Base-by-base conservation (phyloP, 768 basidiomycete genomes). In the Leccinum boreale region DNA sequence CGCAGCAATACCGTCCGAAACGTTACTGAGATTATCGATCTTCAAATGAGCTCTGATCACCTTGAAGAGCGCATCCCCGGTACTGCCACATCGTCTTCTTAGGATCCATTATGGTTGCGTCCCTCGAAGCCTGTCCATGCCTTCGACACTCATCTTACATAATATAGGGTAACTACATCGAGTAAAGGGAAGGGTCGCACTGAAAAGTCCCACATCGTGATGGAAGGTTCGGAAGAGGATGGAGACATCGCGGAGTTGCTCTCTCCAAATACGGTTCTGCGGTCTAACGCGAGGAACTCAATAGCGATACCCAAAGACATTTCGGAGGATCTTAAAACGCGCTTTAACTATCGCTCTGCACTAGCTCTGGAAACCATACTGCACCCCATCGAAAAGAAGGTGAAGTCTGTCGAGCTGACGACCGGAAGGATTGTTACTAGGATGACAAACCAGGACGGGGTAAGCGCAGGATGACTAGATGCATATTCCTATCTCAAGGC, bases 401-500 rank as follows among this genome's bases (percentile, higher is more conserved):
- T 52, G 21, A 42, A 23, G 3, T n/a, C 52, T 4, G 11, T 63
- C 31, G 58, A 67, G 52, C 56, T 61, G 11, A 47, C 11, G 29
- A 50, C n/a, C 6, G 3, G 45, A 48, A 33, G 21, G 28, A 2
- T 58, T 26, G 1, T 62, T 17, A 7, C 48, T 21, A 59, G 5
- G 48, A 74, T 73, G 71, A 73, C 58, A 55, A 55, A 29, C 51
- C 70, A 62, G 47, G 50, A 45, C 36, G 53, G 62, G 66, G 67
- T 73, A 50, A 61, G 70, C 29, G 11, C 48, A 56, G 36, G 36
- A 5, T 49, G 36, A 33, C 19, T 24, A 54, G 39, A 29, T 4
- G 19, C 14, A 52, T 21, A 21, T 54, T 44, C 21, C 4, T 51
- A 44, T 59, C 59, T 62, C 50, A 63, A 44, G 8, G 21, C 6